Base-by-base conservation (phyloP, 352 stramenopile species). In the Pythium sukuiense region DNA sequence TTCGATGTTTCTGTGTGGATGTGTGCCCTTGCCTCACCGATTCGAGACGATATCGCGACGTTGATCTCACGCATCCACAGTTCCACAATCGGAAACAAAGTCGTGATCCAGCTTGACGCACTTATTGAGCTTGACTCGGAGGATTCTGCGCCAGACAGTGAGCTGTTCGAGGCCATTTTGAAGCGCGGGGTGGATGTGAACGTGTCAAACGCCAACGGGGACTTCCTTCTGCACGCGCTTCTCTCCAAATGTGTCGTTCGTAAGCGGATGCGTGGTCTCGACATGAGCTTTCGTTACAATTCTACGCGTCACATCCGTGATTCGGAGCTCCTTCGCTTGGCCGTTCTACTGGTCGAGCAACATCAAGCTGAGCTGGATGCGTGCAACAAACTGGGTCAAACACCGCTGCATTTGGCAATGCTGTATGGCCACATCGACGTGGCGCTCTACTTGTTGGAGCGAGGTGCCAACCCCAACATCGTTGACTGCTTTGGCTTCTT, bases 221-320 rank as follows among this genome's bases (percentile, higher is more conserved):
- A 89, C 35, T 94, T 89, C 56, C 59, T 88, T 0, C 62, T 92
- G n/a, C 85, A 92, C 41, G 74, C 75, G 4, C 20, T 89, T 9
- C 54, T 94, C 1, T 92, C 83, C 2, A 78, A 76, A 39, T 72
- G 71, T 0, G 65, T 75, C 27, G 72, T 94, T 0, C 82, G 79
- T 6, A 71, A 75, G 16, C 72, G 73, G 13, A 27, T 92, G 6
- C 80, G 84, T n/a, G 81, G 83, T 5, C 48, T 87, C 2, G 63
- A 82, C 26, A 18, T 92, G 41, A 89, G 83, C 43, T 79, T 87
- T 48, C 76, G 80, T 4, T 92, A 89, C 61, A 58, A 32, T 3
- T 88, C 63, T 2, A 86, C 80, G 1, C 66, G 66, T 13, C 45
- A 60, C 1, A 55, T 80, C 32, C 69, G 78, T 1, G n/a, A 48